Conservation (phyloP, 805 yeast species). For the Wickerhamiella azyma region DNA sequence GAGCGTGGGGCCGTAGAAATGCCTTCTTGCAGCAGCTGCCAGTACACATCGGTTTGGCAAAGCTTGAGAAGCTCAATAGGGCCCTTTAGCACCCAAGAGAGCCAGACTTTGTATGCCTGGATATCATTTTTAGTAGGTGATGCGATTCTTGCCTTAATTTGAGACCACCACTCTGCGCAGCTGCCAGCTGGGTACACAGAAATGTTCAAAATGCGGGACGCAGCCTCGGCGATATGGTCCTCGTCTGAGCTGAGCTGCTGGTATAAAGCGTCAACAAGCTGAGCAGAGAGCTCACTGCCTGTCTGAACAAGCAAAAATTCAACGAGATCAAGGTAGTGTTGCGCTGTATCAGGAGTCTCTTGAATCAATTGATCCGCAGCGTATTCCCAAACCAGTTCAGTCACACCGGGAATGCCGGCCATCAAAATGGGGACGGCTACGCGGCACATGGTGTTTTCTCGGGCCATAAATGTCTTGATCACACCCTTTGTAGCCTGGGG, state of each 20-base stretch:
- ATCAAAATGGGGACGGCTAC: not conserved
- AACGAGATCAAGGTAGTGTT: not conserved
- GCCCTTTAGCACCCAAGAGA: conserved; percentile 1
- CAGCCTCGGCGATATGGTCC: not conserved
- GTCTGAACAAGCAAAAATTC: not conserved
- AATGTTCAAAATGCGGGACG: not conserved
- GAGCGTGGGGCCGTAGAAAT: conserved; percentile 31
- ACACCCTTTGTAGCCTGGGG: not conserved
- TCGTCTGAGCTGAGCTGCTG: not conserved
- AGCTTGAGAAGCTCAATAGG: not conserved
- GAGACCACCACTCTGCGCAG: not conserved
- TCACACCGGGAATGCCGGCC: not conserved
- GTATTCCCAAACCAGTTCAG: not conserved
- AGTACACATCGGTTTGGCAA: conserved; percentile 28
- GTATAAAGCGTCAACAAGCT: not conserved
- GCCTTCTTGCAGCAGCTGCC: conserved; percentile 46
- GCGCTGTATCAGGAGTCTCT: not conserved
- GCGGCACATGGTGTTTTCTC: not conserved
- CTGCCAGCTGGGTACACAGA: not conserved
- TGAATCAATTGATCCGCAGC: not conserved
- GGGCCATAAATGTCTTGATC: not conserved
- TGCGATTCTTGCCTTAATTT: not conserved
- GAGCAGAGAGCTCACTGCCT: not conserved
- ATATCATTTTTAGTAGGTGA: not conserved
- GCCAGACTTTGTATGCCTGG: conserved; percentile 2